These are phyloP conservation scores for Syncephalastrum contaminatum DNA, from an alignment of 371 early-diverging fungal species.

Conservation along the genomic window DNA sequence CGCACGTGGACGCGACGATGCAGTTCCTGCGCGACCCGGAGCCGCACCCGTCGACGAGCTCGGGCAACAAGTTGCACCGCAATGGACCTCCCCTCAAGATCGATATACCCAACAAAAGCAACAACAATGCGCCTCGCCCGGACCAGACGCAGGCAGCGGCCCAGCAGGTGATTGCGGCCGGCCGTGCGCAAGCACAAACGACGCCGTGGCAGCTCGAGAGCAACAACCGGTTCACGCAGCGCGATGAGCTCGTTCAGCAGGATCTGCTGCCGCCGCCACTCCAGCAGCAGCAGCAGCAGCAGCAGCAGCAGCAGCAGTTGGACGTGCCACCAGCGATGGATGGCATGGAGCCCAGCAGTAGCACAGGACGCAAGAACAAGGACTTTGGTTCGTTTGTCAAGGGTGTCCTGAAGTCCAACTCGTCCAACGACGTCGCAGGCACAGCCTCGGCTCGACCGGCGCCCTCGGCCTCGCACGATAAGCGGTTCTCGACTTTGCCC, in stretches of 20 bases:
- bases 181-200: slow-evolving; percentile 24
- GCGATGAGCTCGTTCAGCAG: not conserved
- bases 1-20: slow-evolving; percentile 1
- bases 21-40: slow-evolving; percentile 1
- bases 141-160: slow-evolving; percentile 22
- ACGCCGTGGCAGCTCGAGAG: slow-evolving; percentile 14
- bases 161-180: slow-evolving; percentile 32
- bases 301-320: slow-evolving; percentile 6
- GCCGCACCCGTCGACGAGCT: slow-evolving; percentile 6
- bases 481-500: not conserved
- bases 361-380: slow-evolving; percentile 12
- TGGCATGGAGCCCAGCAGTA: not conserved
- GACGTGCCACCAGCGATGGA: not conserved
- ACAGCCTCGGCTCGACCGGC: not conserved
- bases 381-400: slow-evolving; percentile 23
- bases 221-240: not conserved
- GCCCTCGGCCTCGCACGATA: not conserved
- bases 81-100: slow-evolving; percentile 36
- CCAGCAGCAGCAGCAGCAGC: slow-evolving; percentile 4
- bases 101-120: slow-evolving; percentile 37
- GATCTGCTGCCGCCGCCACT: slow-evolving; percentile 3
- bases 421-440: not conserved
- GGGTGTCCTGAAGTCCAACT: slow-evolving; percentile 19
- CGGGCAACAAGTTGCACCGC: slow-evolving; percentile 22
- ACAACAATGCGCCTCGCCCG: slow-evolving; percentile 2